phyloP scores from a whole-genome alignment of 805 yeast genomes.

The Candida ponderosae region DNA sequence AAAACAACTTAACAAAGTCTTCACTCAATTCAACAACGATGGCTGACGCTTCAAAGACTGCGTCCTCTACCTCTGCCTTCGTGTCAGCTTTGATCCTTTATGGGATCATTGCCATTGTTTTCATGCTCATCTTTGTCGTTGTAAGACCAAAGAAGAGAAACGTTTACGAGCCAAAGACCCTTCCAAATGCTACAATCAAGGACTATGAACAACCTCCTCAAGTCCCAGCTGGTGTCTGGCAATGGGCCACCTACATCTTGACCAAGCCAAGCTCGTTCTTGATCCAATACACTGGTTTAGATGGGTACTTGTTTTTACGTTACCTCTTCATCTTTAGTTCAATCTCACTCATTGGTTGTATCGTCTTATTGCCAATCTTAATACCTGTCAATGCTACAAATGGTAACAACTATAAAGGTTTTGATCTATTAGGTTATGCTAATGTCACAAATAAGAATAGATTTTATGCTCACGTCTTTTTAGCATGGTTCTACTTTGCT shows the following conservation, averaged over 20 bases:
- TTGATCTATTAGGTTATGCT: constrained; percentile 56
- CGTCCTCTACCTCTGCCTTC: constrained; percentile 70
- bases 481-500: constrained; percentile 71
- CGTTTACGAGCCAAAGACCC: constrained; percentile 76
- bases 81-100: constrained; percentile 66
- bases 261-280: constrained; percentile 51
- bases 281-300: constrained; percentile 64
- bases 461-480: constrained; percentile 65
- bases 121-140: constrained; percentile 49
- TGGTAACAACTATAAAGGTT: constrained; percentile 47
- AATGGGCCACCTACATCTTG: constrained; percentile 49
- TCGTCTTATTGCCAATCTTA: constrained; percentile 58
- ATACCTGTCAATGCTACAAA: constrained; percentile 72
- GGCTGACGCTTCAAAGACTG: constrained; percentile 11
- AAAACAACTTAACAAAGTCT: no score
- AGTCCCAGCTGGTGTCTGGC: constrained; percentile 51
- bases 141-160: constrained; percentile 59
- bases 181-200: constrained; percentile 26
- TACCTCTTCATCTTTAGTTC: constrained; percentile 49
- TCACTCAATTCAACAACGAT: constrained; percentile 4
- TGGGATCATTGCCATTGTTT: constrained; percentile 48
- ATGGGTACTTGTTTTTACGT: constrained; percentile 70
- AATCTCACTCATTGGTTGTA: constrained; percentile 44
- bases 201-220: constrained; percentile 55
- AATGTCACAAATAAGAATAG: constrained; percentile 58